phyloP scores from a whole-genome alignment of 1,284 basidiomycete species.

The Limonomyces culmigenus region DNA sequence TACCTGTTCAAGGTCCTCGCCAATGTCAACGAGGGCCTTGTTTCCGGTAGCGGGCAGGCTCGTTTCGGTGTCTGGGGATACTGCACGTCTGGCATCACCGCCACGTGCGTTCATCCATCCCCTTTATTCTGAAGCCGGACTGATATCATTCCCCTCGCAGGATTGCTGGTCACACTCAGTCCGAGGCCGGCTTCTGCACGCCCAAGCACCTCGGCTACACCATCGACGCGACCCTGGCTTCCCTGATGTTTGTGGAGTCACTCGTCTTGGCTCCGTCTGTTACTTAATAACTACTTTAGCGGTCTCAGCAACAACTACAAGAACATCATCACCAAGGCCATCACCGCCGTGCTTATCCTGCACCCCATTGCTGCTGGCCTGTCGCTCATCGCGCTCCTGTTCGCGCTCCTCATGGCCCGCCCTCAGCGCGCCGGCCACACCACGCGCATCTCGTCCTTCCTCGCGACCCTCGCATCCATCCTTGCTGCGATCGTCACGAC shows the following conservation, averaged over 20 bases:
- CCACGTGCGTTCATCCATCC: conserved; percentile 21
- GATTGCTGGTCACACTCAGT: conserved; percentile 20
- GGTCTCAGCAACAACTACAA: conserved; percentile 9
- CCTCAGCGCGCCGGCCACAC: conserved; percentile 11
- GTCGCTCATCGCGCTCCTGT: conserved; percentile 31
- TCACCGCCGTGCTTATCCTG: conserved; percentile 22
- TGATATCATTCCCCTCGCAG: conserved; percentile 14
- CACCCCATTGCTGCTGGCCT: conserved; percentile 32
- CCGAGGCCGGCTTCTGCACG: conserved; percentile 24
- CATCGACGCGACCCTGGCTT: conserved; percentile 27
- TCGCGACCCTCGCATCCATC: conserved; percentile 10
- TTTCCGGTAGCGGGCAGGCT: conserved; percentile 20
- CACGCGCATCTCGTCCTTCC: conserved; percentile 14
- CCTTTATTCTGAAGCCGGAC: neutral
- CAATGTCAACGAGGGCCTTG: conserved; percentile 15
- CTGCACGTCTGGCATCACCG: conserved; percentile 28
- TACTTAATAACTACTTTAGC: neutral
- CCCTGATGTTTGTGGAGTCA: conserved; percentile 21
- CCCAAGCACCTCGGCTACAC: conserved; percentile 29
- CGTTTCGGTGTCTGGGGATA: conserved; percentile 46
- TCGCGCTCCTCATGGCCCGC: conserved; percentile 28
- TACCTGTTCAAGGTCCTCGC: conserved; percentile 32
- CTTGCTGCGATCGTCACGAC: conserved; percentile 27
- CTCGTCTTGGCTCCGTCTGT: neutral
- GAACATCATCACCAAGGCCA: conserved; percentile 22